Evolutionary conservation across 2,329 filamentous ascomycete species (phyloP).

Genomic region (Coniochaeta prunicola): DNA sequence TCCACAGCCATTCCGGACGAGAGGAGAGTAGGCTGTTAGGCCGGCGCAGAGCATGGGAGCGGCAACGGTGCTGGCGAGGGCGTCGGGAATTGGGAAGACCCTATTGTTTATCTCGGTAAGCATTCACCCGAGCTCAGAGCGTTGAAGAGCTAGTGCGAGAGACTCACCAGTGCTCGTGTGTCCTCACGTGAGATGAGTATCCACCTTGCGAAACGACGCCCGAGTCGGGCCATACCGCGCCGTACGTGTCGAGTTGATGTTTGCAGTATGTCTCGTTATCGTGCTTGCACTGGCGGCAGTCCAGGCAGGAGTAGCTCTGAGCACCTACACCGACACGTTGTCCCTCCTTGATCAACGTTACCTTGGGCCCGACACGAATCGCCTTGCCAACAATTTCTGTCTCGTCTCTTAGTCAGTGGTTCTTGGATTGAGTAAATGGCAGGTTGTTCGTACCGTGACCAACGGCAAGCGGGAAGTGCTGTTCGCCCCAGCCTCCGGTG

Average conservation of each 20-base stretch:
- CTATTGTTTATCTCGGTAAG: constrained; percentile 18
- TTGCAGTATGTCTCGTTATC: constrained; percentile 63
- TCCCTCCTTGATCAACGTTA: constrained; percentile 51
- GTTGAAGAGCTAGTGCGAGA: not conserved
- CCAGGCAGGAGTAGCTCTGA: constrained; percentile 56
- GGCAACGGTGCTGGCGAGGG: constrained; percentile 51
- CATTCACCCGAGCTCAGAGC: not conserved
- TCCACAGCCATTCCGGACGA: constrained; percentile 67
- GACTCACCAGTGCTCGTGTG: constrained; percentile 64
- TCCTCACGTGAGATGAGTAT: constrained; percentile 27
- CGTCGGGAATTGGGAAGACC: constrained; percentile 69
- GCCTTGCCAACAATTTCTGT: constrained; percentile 63
- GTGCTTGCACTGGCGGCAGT: constrained; percentile 58
- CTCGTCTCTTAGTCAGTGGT: not conserved
- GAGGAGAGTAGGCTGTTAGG: constrained; percentile 70
- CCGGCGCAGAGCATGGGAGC: constrained; percentile 83
- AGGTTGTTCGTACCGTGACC: constrained; percentile 47
- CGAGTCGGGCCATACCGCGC: constrained; percentile 39
- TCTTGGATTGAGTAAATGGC: not conserved
- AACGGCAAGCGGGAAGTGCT: constrained; percentile 57
- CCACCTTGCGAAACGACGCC: constrained; percentile 54
- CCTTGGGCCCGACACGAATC: constrained; percentile 58
- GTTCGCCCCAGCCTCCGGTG: constrained; percentile 59
- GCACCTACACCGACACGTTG: constrained; percentile 64
- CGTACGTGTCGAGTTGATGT: constrained; percentile 54